These are phyloP conservation scores for Peronosclerospora sorghi DNA, from an alignment of 352 stramenopile genomes.

Conservation along the genomic window DNA sequence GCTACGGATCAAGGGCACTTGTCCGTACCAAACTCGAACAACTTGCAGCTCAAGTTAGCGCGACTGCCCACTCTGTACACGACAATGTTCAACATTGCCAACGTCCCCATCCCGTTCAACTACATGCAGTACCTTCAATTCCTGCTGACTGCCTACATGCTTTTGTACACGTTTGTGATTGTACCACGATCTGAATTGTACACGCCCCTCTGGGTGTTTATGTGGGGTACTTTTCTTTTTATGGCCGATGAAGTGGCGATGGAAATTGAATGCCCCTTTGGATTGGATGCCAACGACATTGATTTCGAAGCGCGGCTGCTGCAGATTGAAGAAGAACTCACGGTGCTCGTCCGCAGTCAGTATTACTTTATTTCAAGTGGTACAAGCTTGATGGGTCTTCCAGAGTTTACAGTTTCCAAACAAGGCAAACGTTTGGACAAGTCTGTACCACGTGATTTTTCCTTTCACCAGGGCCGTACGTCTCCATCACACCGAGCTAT, in stretches of 20 bases:
- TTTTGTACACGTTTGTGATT: constrained; percentile 79
- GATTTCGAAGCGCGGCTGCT: constrained; percentile 59
- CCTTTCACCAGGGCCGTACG: constrained; percentile 59
- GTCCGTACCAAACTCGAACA: constrained; percentile 41
- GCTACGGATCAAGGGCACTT: constrained; percentile 48
- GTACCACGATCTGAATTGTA: constrained; percentile 59
- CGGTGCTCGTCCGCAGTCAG: constrained; percentile 64
- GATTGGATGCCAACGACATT: constrained; percentile 71
- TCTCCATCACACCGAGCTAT: constrained; percentile 28
- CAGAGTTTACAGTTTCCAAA: constrained; percentile 5
- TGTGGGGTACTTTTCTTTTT: constrained; percentile 75
- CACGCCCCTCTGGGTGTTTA: constrained; percentile 69
- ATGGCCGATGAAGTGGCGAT: constrained; percentile 73
- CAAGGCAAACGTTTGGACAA: constrained; percentile 2
- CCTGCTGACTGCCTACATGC: constrained; percentile 61
- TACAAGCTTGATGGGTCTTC: constrained; percentile 19
- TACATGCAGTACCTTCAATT: constrained; percentile 79
- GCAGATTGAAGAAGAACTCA: constrained; percentile 77
- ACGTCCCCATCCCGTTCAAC: constrained; percentile 80
- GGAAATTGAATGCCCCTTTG: constrained; percentile 79
- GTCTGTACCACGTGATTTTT: constrained; percentile 20
- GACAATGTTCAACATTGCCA: constrained; percentile 76
- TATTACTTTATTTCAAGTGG: constrained; percentile 73
- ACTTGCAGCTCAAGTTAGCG: constrained; percentile 52
- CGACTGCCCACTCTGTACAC: constrained; percentile 64